A percentile compares a stretch with the other conserved stretches of the same genome.
Conservation (phyloP, 1,284 basidiomycete species). For the Ceratobasidium sp. region DNA sequence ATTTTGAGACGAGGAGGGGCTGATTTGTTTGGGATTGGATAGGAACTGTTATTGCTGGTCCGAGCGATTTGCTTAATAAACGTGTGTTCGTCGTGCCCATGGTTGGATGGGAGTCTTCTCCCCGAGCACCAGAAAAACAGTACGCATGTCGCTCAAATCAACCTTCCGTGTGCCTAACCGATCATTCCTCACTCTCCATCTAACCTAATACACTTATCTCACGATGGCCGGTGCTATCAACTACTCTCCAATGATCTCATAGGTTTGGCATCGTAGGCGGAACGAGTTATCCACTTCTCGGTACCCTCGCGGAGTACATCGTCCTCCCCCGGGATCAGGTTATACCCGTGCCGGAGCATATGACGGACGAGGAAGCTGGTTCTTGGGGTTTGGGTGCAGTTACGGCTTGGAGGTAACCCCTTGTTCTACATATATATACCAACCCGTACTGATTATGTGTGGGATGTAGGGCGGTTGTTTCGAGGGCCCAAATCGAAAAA, state of each 20-base stretch:
- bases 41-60: constrained; percentile 75
- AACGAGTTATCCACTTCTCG: constrained; percentile 65
- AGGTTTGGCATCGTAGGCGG: constrained; percentile 76
- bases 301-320: constrained; percentile 84
- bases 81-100: constrained; percentile 82
- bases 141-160: constrained; percentile 52
- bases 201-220: constrained; percentile 20
- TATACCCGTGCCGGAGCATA: constrained; percentile 74
- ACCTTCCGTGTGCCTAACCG: constrained; percentile 43
- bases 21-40: background rate
- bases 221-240: constrained; percentile 48
- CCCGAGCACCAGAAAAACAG: constrained; percentile 68
- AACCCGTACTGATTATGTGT: background rate
- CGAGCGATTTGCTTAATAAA: constrained; percentile 70
- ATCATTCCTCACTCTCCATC: constrained; percentile 46
- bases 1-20: background rate
- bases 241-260: background rate
- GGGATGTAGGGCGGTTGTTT: constrained; percentile 70
- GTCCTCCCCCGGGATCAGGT: constrained; percentile 79
- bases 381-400: constrained; percentile 83
- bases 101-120: constrained; percentile 79
- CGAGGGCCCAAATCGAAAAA: constrained; percentile 73
- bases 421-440: constrained; percentile 2
- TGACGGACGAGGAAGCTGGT: constrained; percentile 77
- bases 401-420: constrained; percentile 82